Conservation (phyloP, 1,284 basidiomycete species). For the Cutaneotrichosporon dermatis region DNA sequence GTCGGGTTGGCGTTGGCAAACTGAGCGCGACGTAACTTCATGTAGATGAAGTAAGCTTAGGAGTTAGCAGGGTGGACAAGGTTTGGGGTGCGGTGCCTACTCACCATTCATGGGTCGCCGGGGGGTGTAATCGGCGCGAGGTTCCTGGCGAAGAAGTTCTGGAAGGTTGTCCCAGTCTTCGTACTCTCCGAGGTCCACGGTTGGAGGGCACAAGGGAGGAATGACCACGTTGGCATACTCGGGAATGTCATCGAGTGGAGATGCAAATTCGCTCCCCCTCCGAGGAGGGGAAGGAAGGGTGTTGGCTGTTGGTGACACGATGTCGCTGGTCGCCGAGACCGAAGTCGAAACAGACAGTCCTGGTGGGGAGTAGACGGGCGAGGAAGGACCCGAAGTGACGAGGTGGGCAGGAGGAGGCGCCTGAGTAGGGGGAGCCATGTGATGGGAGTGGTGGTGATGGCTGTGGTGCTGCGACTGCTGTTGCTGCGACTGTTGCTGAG, state of each 20-base stretch:
- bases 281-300: neutral
- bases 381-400: neutral
- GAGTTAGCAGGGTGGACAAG: neutral
- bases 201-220: slow-evolving; percentile 14
- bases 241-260: slow-evolving; percentile 10
- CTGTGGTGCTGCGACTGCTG: too few species aligned
- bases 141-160: slow-evolving; percentile 20
- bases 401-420: too few species aligned
- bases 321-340: neutral
- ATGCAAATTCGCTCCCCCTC: neutral
- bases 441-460: too few species aligned
- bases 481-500: neutral
- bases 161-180: slow-evolving; percentile 23
- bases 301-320: neutral
- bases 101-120: slow-evolving; percentile 22
- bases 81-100: neutral
- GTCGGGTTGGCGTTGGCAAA: slow-evolving; percentile 18
- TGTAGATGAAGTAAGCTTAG: slow-evolving; percentile 22
- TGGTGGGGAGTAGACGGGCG: neutral
- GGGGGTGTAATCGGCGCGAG: slow-evolving; percentile 16
- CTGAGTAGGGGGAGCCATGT: too few species aligned
- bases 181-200: slow-evolving; percentile 4
- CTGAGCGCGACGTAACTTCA: slow-evolving; percentile 19
- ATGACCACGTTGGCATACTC: slow-evolving; percentile 11
- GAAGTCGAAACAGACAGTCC: neutral